Evolutionary conservation across 2,329 filamentous ascomycete genomes (phyloP).

Genomic region (Lecanicillium sp.): DNA sequence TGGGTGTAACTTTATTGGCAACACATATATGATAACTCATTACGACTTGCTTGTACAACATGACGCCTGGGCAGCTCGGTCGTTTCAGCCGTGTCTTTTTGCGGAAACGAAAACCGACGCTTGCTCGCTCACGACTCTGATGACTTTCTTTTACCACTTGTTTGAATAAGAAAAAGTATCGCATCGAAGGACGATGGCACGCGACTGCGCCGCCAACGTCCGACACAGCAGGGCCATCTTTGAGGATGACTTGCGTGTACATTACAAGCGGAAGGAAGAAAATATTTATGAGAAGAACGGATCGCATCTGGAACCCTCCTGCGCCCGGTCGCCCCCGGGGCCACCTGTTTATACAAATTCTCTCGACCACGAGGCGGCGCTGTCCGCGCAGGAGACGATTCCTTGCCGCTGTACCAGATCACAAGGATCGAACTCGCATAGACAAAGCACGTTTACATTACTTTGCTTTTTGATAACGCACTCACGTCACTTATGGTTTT

Average conservation of each 20-base stretch:
- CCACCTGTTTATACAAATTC: background rate
- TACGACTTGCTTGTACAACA: constrained; percentile 28
- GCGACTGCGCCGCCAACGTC: background rate
- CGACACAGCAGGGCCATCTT: constrained; percentile 6
- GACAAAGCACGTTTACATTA: constrained; percentile 16
- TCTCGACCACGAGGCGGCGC: constrained; percentile 15
- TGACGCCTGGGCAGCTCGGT: constrained; percentile 19
- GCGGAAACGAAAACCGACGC: constrained; percentile 24
- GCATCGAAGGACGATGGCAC: constrained; percentile 16
- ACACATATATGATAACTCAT: constrained; percentile 20
- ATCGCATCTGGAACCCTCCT: background rate
- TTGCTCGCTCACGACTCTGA: constrained; percentile 33
- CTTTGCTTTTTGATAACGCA: constrained; percentile 15
- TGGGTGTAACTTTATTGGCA: constrained; percentile 32
- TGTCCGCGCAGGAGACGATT: constrained; percentile 4
- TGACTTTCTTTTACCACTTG: constrained; percentile 33
- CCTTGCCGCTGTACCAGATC: constrained; percentile 14
- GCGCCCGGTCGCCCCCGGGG: background rate
- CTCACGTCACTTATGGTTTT: constrained; percentile 24
- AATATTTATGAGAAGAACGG: constrained; percentile 9
- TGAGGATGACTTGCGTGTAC: constrained; percentile 9
- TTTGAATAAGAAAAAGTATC: constrained; percentile 22
- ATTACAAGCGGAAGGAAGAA: constrained; percentile 12
- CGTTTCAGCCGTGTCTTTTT: constrained; percentile 6
- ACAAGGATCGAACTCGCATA: constrained; percentile 14